Evolutionary conservation across 2,329 filamentous ascomycete species (phyloP).

Genomic region (Ophiocordyceps australis): DNA sequence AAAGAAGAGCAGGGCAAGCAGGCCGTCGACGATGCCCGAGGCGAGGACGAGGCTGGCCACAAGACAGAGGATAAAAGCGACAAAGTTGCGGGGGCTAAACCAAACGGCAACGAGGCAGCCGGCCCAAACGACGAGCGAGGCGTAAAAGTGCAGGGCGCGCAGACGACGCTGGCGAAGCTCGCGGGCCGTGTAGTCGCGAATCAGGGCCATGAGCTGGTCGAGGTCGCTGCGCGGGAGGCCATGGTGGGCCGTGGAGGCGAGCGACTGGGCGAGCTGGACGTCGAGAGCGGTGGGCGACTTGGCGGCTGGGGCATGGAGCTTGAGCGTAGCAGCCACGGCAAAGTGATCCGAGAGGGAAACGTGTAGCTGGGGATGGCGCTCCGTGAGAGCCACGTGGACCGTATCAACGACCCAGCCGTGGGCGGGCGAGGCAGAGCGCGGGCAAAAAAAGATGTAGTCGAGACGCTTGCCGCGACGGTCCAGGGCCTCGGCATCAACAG

Average conservation of each 20-base stretch:
- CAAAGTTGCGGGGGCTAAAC: slow-evolving; percentile 63
- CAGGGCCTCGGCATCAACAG: slow-evolving; percentile 42
- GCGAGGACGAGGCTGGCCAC: slow-evolving; percentile 61
- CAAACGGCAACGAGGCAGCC: slow-evolving; percentile 68
- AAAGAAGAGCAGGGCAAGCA: slow-evolving; percentile 78
- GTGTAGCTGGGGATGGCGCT: slow-evolving; percentile 60
- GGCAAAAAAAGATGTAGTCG: slow-evolving; percentile 96
- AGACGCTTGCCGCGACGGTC: slow-evolving; percentile 72
- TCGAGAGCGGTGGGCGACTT: slow-evolving; percentile 6
- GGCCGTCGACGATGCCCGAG: slow-evolving; percentile 62
- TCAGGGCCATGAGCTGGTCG: slow-evolving; percentile 56
- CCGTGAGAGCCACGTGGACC: slow-evolving; percentile 60
- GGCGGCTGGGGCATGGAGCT: slow-evolving; percentile 18
- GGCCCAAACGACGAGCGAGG: slow-evolving; percentile 46
- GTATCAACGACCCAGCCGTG: slow-evolving; percentile 50
- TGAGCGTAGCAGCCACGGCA: slow-evolving; percentile 66
- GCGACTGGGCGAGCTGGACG: slow-evolving; percentile 14
- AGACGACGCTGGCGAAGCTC: slow-evolving; percentile 55
- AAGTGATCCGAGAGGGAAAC: slow-evolving; percentile 94
- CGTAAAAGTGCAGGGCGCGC: slow-evolving; percentile 57
- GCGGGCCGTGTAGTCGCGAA: slow-evolving; percentile 47
- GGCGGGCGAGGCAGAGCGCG: slow-evolving; percentile 45
- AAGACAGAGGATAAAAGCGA: slow-evolving; percentile 65
- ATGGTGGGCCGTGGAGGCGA: slow-evolving; percentile 6
- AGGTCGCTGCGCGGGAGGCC: slow-evolving; percentile 12